Evolutionary conservation across 495 filamentous ascomycete genomes (phyloP).

Genomic region (Annulohypoxylon nitens): DNA sequence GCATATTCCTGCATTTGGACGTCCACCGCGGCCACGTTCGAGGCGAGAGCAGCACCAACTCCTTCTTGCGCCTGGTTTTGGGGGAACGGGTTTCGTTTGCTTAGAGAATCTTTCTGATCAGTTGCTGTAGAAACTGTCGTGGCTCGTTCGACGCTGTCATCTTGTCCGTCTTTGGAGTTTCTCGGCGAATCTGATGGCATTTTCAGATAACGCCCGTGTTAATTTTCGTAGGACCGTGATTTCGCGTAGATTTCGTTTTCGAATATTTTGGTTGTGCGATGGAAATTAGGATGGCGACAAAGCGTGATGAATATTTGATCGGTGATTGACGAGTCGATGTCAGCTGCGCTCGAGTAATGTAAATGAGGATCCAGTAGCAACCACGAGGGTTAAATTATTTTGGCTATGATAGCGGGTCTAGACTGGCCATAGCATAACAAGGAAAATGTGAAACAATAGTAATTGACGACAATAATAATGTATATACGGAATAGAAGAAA

Average conservation of each 20-base stretch:
- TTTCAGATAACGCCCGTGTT: slow-evolving; percentile 24
- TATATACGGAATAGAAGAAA: neutral
- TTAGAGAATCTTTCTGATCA: slow-evolving; percentile 39
- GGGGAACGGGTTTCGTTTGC: slow-evolving; percentile 30
- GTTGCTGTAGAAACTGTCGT: slow-evolving; percentile 44
- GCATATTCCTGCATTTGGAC: slow-evolving; percentile 49
- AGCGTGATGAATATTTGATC: slow-evolving; percentile 11
- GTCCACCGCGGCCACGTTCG: slow-evolving; percentile 23
- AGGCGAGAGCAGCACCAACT: slow-evolving; percentile 29
- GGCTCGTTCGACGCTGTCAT: slow-evolving; percentile 39
- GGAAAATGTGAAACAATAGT: slow-evolving; percentile 5
- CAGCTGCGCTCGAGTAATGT: slow-evolving; percentile 8
- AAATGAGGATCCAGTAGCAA: slow-evolving; percentile 15
- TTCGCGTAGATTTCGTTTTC: slow-evolving; percentile 10
- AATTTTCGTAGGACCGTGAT: slow-evolving; percentile 7
- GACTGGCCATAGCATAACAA: slow-evolving; percentile 19
- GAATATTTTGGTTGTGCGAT: neutral
- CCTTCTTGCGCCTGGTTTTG: slow-evolving; percentile 26
- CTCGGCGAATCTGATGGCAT: slow-evolving; percentile 44
- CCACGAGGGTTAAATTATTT: slow-evolving; percentile 8
- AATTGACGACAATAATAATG: slow-evolving; percentile 15
- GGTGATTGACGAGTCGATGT: slow-evolving; percentile 9
- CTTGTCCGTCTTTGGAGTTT: slow-evolving; percentile 36
- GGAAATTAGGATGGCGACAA: neutral
- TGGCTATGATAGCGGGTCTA: slow-evolving; percentile 21